Base-by-base conservation (phyloP, 768 basidiomycete genomes). In the Trametes elegans region DNA sequence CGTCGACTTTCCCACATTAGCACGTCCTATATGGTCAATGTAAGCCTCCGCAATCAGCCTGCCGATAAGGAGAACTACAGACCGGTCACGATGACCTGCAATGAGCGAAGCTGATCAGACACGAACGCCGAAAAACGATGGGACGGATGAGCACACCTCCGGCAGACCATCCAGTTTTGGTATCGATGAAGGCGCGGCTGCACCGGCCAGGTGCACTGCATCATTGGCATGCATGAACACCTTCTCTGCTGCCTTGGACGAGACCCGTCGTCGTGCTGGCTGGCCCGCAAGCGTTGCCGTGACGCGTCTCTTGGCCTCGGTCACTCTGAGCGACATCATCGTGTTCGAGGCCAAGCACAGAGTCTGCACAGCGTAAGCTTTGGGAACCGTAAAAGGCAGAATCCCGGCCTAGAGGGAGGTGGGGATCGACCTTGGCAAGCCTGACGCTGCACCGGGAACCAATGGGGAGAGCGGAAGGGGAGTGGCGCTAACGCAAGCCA, bases 1-100 rank as follows among this genome's bases (percentile, higher is more conserved):
- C 3, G 84, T 79, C 1, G 88, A 90, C 67, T 91, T 91, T 24
- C 89, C 89, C 21, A 76, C 83, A 63, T 91, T 91, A 3, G 89
- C 88, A 55, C 89, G 83, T 18, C 89, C 89, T 87, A 55, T 32
- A 26, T 23, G 7, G 47, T 14, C 1, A 9, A 13, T 14, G 14
- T 29, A 5, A 21, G 35, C 24, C 9, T 18, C 11, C 5, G 21
- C 11, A 39, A 24, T 2, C 3, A 8, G 3, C 13, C 3, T 19
- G 14, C 27, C 28, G 4, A n/a, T 9, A 19, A 19, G 13, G 1
- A 11, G 23, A 14, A 11, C n/a, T 4, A 41, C 63, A 10, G 11
- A 65, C 67, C 67, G 3, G 67, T 66, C 14, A 66, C 65, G 5
- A 68, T 62, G 6, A 68, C 59, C 67, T 68, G 29, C 3, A 31